phyloP scores from a whole-genome alignment of 2,329 filamentous ascomycete genomes.

The Nigrospora osmanthi region DNA sequence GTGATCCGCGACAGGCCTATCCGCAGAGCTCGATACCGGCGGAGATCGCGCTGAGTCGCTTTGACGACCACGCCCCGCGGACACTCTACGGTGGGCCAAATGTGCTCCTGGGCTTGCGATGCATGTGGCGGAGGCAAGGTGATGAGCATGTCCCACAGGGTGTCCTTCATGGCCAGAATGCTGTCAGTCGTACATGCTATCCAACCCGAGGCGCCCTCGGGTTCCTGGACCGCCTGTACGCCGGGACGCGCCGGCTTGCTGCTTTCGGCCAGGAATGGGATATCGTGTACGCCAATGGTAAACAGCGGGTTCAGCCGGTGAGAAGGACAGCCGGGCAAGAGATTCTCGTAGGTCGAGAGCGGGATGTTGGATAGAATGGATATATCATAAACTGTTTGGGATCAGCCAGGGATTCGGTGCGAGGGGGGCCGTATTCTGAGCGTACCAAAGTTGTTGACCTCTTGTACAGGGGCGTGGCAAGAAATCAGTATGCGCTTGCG shows the following conservation, averaged over 20 bases:
- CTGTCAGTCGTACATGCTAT: conserved; percentile 94
- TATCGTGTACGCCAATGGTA: conserved; percentile 88
- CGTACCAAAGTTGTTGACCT: conserved; percentile 82
- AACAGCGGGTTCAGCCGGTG: conserved; percentile 78
- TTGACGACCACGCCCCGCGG: conserved; percentile 59
- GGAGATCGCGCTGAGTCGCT: conserved; percentile 84
- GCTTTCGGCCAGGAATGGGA: conserved; percentile 64
- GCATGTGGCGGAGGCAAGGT: conserved; percentile 63
- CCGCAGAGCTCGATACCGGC: conserved; percentile 66
- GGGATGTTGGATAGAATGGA: conserved; percentile 91
- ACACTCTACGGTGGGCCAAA: conserved; percentile 71
- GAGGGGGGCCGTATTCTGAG: background rate
- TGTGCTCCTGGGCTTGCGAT: conserved; percentile 47
- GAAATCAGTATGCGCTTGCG: conserved; percentile 85
- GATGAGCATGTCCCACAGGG: conserved; percentile 84
- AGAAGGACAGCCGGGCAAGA: conserved; percentile 54
- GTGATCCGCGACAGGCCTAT: conserved; percentile 49
- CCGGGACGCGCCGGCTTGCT: conserved; percentile 35
- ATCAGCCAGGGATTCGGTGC: conserved; percentile 6
- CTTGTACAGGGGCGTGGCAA: conserved; percentile 76
- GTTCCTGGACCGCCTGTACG: conserved; percentile 22
- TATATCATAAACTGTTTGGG: conserved; percentile 71
- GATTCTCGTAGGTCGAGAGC: conserved; percentile 58
- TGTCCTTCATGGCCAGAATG: conserved; percentile 77
- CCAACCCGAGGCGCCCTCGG: conserved; percentile 61